Conservation (phyloP, 176 grass and related monocot genomes). For the Poa pratensis region DNA sequence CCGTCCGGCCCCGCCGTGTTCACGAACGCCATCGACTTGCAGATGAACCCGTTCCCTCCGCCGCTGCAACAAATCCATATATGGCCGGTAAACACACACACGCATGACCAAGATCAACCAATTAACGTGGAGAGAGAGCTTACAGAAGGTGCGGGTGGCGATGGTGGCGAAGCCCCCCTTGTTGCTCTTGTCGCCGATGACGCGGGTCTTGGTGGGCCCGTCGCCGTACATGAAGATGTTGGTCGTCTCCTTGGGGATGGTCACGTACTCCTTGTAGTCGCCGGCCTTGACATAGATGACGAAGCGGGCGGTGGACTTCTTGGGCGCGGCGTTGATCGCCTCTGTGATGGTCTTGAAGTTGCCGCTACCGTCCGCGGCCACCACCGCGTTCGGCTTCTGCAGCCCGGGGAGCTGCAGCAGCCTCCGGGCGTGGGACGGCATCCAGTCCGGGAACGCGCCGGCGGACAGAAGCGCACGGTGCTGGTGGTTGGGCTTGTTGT, state of each 20-base stretch:
- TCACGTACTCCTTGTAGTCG: slow-evolving; percentile 77
- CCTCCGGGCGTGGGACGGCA: slow-evolving; percentile 58
- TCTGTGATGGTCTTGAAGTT: slow-evolving; percentile 82
- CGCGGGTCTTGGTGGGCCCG: slow-evolving; percentile 52
- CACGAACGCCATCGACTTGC: slow-evolving; percentile 81
- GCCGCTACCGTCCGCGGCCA: slow-evolving; percentile 87
- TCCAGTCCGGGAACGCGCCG: slow-evolving; percentile 52
- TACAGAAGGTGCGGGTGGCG: slow-evolving; percentile 74
- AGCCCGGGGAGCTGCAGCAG: slow-evolving; percentile 41
- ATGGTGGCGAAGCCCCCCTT: slow-evolving; percentile 56
- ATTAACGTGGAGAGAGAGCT: background rate
- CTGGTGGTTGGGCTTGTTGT: background rate
- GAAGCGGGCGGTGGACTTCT: slow-evolving; percentile 45
- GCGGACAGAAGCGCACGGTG: background rate
- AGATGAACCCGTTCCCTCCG: slow-evolving; percentile 74
- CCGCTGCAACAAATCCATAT: slow-evolving; percentile 41
- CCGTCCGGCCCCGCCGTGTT: slow-evolving; percentile 85
- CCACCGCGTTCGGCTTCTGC: slow-evolving; percentile 70
- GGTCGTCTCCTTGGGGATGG: slow-evolving; percentile 46
- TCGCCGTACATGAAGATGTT: slow-evolving; percentile 96
- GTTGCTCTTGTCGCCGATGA: slow-evolving; percentile 67
- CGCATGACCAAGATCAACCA: too few species aligned
- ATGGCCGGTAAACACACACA: background rate
- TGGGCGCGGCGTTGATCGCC: slow-evolving; percentile 62
- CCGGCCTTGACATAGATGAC: slow-evolving; percentile 95